These are phyloP conservation scores for Chytriomyces confervae DNA, from an alignment of 192 early-diverging fungal genomes.

Conservation along the genomic window DNA sequence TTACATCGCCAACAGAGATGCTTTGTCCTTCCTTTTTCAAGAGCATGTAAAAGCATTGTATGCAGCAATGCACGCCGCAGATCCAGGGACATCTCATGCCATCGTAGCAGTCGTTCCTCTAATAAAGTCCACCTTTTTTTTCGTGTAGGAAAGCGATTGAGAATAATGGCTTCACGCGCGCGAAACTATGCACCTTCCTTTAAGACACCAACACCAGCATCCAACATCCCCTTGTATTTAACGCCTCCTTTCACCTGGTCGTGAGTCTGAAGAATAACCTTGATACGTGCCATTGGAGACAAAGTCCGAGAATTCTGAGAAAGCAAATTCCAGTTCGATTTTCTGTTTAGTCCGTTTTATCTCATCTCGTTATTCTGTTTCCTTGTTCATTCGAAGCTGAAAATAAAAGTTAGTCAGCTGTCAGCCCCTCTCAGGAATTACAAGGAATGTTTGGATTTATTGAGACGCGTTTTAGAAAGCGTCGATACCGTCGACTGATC, in stretches of 20 bases:
- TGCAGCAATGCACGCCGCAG: slow-evolving; percentile 93
- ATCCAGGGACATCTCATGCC: slow-evolving; percentile 90
- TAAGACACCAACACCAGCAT: slow-evolving; percentile 83
- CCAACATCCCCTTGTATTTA: slow-evolving; percentile 90
- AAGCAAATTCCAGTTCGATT: slow-evolving; percentile 72
- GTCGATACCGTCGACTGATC: not conserved
- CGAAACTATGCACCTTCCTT: slow-evolving; percentile 59
- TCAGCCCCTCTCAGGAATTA: too few relatives aligned
- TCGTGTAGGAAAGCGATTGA: too few relatives aligned
- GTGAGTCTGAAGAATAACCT: slow-evolving; percentile 90
- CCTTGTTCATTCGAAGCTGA: too few relatives aligned
- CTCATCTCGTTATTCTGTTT: too few relatives aligned
- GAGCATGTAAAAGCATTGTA: slow-evolving; percentile 72
- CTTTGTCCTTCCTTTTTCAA: slow-evolving; percentile 65
- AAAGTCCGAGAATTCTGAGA: slow-evolving; percentile 95
- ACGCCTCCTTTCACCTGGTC: slow-evolving; percentile 66
- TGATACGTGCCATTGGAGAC: slow-evolving; percentile 96
- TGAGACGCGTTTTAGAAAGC: too few relatives aligned
- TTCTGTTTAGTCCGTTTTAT: slow-evolving; percentile 39
- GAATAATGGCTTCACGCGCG: too few relatives aligned
- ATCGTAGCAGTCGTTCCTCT: slow-evolving; percentile 93
- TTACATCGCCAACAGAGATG: slow-evolving; percentile 75
- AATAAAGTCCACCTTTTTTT: slow-evolving; percentile 76
- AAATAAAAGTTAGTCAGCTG: too few relatives aligned
- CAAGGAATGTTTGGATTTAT: too few relatives aligned